Evolutionary conservation across 1,284 basidiomycete species (phyloP), one percentile per base, ranked within the genome.

Genomic region (Xanthoconium separans): DNA sequence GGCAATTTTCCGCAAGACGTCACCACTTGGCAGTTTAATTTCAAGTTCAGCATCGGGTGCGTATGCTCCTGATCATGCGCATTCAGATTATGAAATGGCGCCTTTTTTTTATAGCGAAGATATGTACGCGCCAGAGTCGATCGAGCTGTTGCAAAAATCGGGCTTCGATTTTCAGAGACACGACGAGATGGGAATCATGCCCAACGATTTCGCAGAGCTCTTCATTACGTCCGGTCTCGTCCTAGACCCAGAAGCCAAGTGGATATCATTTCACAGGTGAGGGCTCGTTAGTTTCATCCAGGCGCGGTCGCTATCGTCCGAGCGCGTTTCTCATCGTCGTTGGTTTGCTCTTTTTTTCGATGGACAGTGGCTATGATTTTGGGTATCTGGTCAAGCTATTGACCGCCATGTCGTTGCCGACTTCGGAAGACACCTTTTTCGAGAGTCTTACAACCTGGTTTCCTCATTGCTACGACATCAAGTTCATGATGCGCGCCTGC

Each of bases 1-100:
- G 96, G 96, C 8, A 88, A 95, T 65, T 84, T 88, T 55, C 93
- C 95, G 10, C 85, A 87, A 58, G 93, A 95, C 50, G 84, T 89
- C 47, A 91, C 91, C 49, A 98, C 95, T 33, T 99, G 96, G 96
- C 97, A 99, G 74, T 99, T 99, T 78, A 99, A 99, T 75, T 98
- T 99, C 75, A 83, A 85, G 62, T 99, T 99, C 75, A 93, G 85
- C 73, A 76, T 94, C 61, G 83, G 84, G 93, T 95, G 70, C 64
- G 91, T 40, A 3, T 13, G 4, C 2, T 24, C 47, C 27, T 44
- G 22, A 46, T 43, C 34, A n/a, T 53, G 29, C 22, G 11, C 10
- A 10, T 39, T 43, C 16, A 18, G 44, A 33, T 48, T 18, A 5
- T 34, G 44, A 51, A 9, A n/a, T 36, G 31, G 18, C 51, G 11